These are phyloP conservation scores for Cystobasidium ongulense DNA, from an alignment of 768 basidiomycete species.

Conservation along the genomic window DNA sequence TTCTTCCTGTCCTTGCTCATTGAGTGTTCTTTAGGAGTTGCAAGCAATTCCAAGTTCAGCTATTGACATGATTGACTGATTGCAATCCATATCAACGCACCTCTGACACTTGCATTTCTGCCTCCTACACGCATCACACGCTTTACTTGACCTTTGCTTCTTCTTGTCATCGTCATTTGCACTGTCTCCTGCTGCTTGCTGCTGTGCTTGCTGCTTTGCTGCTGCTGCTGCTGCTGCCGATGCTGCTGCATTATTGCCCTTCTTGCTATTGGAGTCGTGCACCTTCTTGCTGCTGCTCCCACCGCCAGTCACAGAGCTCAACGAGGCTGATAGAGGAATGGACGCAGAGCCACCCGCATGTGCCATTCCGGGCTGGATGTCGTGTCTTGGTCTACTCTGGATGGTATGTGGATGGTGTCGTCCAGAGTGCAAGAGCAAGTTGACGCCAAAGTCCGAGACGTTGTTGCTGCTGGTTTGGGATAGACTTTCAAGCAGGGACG, in stretches of 20 bases:
- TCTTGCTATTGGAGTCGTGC: background rate
- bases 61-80: background rate
- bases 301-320: no score
- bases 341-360: no score
- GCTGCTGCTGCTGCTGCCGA: background rate
- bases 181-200: background rate
- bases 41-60: background rate
- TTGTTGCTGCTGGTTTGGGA: no score
- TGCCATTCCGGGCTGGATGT: no score
- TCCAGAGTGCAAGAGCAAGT: no score
- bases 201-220: background rate
- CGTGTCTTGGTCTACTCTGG: no score
- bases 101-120: background rate
- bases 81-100: background rate
- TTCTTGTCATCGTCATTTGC: slow-evolving; percentile 29
- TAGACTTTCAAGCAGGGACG: no score
- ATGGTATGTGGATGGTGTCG: no score
- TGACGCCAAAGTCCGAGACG: no score
- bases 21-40: slow-evolving; percentile 50
- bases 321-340: no score
- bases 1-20: slow-evolving; percentile 41
- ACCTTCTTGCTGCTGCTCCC: background rate
- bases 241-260: background rate
- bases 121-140: slow-evolving; percentile 18
- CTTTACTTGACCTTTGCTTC: slow-evolving; percentile 29